These are phyloP conservation scores for Penicillium verrucosum DNA, from an alignment of 2,329 filamentous ascomycete genomes.

Conservation along the genomic window DNA sequence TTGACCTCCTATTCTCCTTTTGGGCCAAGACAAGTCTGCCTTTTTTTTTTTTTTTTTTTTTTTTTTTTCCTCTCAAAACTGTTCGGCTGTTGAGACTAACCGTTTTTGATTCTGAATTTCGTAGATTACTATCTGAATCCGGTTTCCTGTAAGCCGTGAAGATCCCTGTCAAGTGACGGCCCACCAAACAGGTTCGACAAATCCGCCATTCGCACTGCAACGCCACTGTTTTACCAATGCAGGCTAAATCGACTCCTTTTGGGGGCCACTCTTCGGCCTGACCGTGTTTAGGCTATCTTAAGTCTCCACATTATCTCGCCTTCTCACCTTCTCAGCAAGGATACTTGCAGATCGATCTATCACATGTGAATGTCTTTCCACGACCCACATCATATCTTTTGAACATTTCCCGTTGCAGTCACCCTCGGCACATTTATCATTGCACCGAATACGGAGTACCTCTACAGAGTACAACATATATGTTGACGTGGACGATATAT, in stretches of 20 bases:
- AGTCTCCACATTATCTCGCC: constrained; percentile 7
- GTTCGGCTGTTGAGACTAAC: constrained; percentile 34
- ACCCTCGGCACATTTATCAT: background rate
- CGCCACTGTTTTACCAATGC: constrained; percentile 12
- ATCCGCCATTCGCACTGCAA: constrained; percentile 8
- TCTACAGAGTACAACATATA: too few relatives aligned
- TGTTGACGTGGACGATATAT: background rate
- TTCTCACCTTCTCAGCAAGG: background rate
- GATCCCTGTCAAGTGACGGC: constrained; percentile 22
- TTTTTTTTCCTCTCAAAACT: constrained; percentile 7
- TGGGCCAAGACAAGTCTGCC: constrained; percentile 3
- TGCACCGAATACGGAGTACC: background rate
- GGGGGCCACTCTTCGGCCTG: background rate
- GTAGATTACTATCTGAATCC: constrained; percentile 49
- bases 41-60: constrained; percentile 7
- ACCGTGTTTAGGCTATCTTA: constrained; percentile 12
- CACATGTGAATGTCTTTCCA: background rate
- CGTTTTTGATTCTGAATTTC: constrained; percentile 24
- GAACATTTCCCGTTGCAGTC: background rate
- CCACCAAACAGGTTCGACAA: constrained; percentile 15
- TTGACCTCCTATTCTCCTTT: constrained; percentile 20
- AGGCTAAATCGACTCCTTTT: background rate
- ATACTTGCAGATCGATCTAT: constrained; percentile 2
- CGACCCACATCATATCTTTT: background rate
- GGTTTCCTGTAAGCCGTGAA: constrained; percentile 43